phyloP scores from a whole-genome alignment of 441 rosid species.

The Corymbia calophylla region DNA sequence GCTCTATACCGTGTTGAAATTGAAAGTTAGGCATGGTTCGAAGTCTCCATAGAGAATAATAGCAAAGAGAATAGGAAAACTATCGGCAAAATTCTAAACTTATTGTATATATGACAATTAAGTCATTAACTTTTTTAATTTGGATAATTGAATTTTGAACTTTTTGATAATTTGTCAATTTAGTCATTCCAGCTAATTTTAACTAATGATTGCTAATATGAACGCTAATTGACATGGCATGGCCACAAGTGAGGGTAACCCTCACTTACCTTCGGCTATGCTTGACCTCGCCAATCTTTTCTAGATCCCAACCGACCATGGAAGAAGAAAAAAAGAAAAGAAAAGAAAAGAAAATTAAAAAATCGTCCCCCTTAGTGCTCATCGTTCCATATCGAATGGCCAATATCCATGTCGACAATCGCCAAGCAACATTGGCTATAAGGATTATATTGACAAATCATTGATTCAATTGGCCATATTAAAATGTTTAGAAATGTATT shows the following conservation, averaged over 20 bases:
- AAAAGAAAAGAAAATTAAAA: no score
- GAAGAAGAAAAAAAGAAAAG: not conserved
- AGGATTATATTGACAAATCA: accelerated
- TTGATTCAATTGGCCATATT: not conserved
- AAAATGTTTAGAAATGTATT: not conserved
- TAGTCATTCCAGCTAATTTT: not conserved
- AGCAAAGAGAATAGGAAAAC: accelerated
- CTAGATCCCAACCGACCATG: accelerated
- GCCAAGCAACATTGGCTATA: accelerated
- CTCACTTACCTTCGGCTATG: accelerated
- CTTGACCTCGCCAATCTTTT: accelerated
- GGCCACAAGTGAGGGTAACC: not conserved
- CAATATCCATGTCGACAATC: not conserved
- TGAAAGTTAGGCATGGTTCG: not conserved
- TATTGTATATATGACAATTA: accelerated
- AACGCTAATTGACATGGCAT: accelerated
- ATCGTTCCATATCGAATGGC: no score
- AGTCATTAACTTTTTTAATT: not conserved
- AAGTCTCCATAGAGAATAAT: not conserved
- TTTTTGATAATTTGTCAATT: accelerated
- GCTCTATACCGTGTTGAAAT: not conserved
- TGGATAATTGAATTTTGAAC: no score
- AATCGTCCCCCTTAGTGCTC: no score
- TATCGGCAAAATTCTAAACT: not conserved
- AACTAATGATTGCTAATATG: accelerated